Evolutionary conservation across 208 protist species (phyloP).

Genomic region (Leishmania mexicana): DNA sequence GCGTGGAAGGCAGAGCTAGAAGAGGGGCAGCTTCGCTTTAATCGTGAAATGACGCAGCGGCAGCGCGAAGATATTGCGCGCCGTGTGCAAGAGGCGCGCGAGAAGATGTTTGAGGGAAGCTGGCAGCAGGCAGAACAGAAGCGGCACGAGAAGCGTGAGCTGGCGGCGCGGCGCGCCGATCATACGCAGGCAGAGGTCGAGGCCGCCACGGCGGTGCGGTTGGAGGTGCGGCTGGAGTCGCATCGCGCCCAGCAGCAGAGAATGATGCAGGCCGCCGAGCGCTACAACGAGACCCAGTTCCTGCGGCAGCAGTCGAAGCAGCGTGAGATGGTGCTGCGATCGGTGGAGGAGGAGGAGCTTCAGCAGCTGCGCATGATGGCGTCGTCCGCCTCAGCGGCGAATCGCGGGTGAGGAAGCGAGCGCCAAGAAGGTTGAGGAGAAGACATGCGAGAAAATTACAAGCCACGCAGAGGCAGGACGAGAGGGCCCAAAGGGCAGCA

Average conservation of each 20-base stretch:
- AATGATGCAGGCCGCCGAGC: conserved; percentile 21
- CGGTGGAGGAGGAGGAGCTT: conserved; percentile 38
- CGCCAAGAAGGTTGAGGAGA: not conserved
- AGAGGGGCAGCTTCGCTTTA: conserved; percentile 31
- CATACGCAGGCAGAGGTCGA: conserved; percentile 24
- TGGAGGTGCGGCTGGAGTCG: conserved; percentile 26
- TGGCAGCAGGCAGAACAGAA: conserved; percentile 27
- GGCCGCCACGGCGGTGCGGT: conserved; percentile 29
- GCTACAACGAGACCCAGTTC: conserved; percentile 20
- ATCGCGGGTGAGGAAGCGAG: not conserved
- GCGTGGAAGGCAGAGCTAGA: conserved; percentile 45
- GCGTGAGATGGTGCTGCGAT: conserved; percentile 26
- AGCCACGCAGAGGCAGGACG: not conserved
- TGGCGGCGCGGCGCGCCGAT: conserved; percentile 14
- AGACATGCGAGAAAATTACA: not conserved
- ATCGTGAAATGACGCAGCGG: conserved; percentile 30
- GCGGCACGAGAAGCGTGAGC: conserved; percentile 27
- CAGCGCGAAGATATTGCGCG: conserved; percentile 30
- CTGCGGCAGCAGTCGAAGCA: conserved; percentile 34
- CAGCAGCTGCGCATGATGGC: conserved; percentile 34
- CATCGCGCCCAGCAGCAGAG: conserved; percentile 29
- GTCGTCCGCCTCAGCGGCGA: conserved; percentile 10
- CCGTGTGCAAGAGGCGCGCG: conserved; percentile 30
- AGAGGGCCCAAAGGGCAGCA: not conserved
- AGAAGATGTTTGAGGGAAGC: conserved; percentile 26